phyloP scores from a whole-genome alignment of 257 asterid genomes.

The Parsonsia alboflavescens region DNA sequence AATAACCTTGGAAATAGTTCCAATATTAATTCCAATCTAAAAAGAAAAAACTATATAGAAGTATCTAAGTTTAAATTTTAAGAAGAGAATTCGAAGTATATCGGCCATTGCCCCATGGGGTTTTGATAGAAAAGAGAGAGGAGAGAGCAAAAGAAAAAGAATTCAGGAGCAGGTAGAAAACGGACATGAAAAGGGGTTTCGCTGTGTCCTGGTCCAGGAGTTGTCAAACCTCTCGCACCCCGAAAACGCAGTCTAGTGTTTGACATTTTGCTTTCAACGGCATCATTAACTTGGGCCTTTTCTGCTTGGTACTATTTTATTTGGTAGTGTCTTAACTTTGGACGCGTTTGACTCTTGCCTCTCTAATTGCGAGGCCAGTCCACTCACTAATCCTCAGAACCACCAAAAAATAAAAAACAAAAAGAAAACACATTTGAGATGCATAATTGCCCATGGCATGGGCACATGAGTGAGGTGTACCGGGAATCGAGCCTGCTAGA shows the following conservation, averaged over 20 bases:
- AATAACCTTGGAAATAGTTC: no score
- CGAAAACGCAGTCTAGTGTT: conserved; percentile 58
- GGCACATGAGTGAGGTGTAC: not conserved
- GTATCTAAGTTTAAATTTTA: no score
- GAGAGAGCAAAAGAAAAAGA: not conserved
- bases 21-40: no score
- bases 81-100: not conserved
- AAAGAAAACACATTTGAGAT: not conserved
- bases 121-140: not conserved
- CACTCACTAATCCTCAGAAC: no score
- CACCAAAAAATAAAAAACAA: no score
- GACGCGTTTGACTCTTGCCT: conserved; percentile 1
- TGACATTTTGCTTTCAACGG: conserved; percentile 95
- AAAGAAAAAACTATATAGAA: no score
- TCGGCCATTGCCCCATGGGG: not conserved
- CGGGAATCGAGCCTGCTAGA: not conserved
- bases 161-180: conserved; percentile 33
- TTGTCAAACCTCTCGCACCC: conserved; percentile 41
- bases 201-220: conserved; percentile 24
- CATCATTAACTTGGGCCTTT: conserved; percentile 40
- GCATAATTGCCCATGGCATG: not conserved
- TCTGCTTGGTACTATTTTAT: conserved; percentile 15
- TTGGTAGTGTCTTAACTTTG: not conserved
- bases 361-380: not conserved
- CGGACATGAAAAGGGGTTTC: conserved; percentile 27